Percentiles rank a stretch among this genome's conserved stretches.
phyloP scores from a whole-genome alignment of 192 early-diverging fungal genomes.

The Backusella westeae region DNA sequence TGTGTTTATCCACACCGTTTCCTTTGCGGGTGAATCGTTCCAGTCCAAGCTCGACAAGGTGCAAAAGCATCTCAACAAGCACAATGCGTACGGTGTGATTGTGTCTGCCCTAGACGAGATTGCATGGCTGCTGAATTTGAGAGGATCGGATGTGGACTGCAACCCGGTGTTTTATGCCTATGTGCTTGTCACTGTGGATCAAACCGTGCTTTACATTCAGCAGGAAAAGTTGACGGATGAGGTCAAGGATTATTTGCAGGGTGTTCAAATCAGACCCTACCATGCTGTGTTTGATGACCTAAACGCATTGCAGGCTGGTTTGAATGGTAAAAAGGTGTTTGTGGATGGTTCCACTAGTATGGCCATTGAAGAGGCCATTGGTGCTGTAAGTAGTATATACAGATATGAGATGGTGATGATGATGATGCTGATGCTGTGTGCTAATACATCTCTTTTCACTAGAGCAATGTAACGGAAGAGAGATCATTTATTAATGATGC shows the following conservation, averaged over 20 bases:
- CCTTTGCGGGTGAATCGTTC: conserved; percentile 53
- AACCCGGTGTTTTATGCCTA: conserved; percentile 98
- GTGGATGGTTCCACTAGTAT: conserved; percentile 64
- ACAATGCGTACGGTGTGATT: conserved; percentile 70
- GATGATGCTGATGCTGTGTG: background rate
- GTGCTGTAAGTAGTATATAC: conserved; percentile 37
- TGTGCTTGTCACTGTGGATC: conserved; percentile 69
- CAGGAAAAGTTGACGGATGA: conserved; percentile 63
- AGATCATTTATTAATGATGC: conserved; percentile 72
- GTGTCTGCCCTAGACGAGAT: conserved; percentile 92
- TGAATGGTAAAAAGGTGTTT: conserved; percentile 50
- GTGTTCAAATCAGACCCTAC: conserved; percentile 73
- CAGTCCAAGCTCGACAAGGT: conserved; percentile 69
- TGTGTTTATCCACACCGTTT: conserved; percentile 57
- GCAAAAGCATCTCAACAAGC: conserved; percentile 55
- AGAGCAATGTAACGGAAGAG: conserved; percentile 49
- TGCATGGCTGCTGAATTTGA: conserved; percentile 95
- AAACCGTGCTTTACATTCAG: conserved; percentile 76
- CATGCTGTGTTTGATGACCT: conserved; percentile 76
- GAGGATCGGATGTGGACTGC: conserved; percentile 92
- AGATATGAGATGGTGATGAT: background rate
- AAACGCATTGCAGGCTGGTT: background rate
- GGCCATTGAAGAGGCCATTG: conserved; percentile 72
- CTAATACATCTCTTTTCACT: background rate
- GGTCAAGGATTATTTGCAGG: conserved; percentile 58